These are phyloP conservation scores for Lactarius pseudohatsudake DNA, from an alignment of 768 basidiomycete genomes.

Conservation along the genomic window DNA sequence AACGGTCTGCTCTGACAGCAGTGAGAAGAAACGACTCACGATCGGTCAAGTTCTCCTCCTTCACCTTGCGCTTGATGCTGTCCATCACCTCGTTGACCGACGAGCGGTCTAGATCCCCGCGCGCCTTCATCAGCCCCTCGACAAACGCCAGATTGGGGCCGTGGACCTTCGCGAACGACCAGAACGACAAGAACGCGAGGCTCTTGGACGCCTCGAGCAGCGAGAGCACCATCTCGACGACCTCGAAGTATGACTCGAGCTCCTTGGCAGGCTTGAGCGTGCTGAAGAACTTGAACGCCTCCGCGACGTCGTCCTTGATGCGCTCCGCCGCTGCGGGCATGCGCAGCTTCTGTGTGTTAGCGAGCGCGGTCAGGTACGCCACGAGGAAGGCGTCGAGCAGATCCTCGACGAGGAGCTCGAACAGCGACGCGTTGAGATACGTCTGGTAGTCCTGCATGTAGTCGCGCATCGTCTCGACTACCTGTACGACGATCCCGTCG, in stretches of 20 bases:
- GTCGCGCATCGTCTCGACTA: constrained; percentile 93
- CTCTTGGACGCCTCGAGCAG: constrained; percentile 86
- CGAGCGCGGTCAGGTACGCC: constrained; percentile 84
- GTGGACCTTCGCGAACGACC: constrained; percentile 89
- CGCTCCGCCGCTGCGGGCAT: constrained; percentile 84
- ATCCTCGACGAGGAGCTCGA: constrained; percentile 91
- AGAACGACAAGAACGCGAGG: constrained; percentile 90
- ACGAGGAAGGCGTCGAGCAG: constrained; percentile 89
- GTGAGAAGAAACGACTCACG: constrained; percentile 50
- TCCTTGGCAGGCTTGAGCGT: constrained; percentile 76
- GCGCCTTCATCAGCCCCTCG: constrained; percentile 83
- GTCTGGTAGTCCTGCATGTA: constrained; percentile 95
- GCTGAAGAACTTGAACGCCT: constrained; percentile 78
- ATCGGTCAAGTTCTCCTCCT: constrained; percentile 80
- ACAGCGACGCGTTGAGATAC: constrained; percentile 85
- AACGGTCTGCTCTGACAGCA: neutral
- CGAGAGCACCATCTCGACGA: constrained; percentile 78
- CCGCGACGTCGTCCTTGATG: constrained; percentile 78
- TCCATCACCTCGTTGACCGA: constrained; percentile 91
- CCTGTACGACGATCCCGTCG: constrained; percentile 81
- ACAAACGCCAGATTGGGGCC: constrained; percentile 92
- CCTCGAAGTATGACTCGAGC: constrained; percentile 79
- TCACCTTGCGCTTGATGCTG: constrained; percentile 87
- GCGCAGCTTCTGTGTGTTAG: constrained; percentile 78
- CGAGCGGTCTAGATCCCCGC: constrained; percentile 89